Evolutionary conservation across 2,329 filamentous ascomycete genomes (phyloP).

Genomic region (Dryadomyces quercus-mongolicae): DNA sequence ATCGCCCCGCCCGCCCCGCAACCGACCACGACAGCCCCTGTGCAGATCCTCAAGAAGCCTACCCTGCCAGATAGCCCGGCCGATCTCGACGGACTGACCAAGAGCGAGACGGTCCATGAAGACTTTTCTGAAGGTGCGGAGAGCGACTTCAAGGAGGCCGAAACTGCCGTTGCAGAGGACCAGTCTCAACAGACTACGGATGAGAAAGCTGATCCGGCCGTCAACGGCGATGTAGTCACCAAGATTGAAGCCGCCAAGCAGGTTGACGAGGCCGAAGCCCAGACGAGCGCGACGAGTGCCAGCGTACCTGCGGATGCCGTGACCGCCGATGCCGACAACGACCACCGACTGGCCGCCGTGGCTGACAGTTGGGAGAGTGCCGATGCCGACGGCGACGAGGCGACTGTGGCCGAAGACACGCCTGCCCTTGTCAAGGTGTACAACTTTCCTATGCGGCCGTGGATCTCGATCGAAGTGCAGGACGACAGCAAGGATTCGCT

Average conservation of each 20-base stretch:
- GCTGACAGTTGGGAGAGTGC: slow-evolving; percentile 90
- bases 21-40: slow-evolving; percentile 8
- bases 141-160: slow-evolving; percentile 30
- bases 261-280: slow-evolving; percentile 42
- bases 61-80: slow-evolving; percentile 28
- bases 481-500: slow-evolving; percentile 41
- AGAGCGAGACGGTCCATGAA: slow-evolving; percentile 12
- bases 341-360: slow-evolving; percentile 46
- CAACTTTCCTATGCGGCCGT: slow-evolving; percentile 95
- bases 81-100: slow-evolving; percentile 17
- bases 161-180: slow-evolving; percentile 45
- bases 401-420: slow-evolving; percentile 52
- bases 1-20: neutral
- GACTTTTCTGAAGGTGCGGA: neutral
- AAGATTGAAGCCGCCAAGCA: slow-evolving; percentile 38
- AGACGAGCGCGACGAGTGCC: slow-evolving; percentile 11
- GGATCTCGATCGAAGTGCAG: slow-evolving; percentile 75
- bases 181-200: slow-evolving; percentile 22
- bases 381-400: slow-evolving; percentile 53
- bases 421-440: slow-evolving; percentile 63
- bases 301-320: slow-evolving; percentile 8
- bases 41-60: slow-evolving; percentile 41
- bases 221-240: slow-evolving; percentile 14
- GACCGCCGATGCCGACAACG: slow-evolving; percentile 37
- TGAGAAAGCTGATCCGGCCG: neutral